A percentile compares a stretch with the other conserved stretches of the same genome.
These are phyloP conservation scores for Porphyrellus cyaneotinctus DNA, from an alignment of 768 basidiomycete species.

Conservation along the genomic window DNA sequence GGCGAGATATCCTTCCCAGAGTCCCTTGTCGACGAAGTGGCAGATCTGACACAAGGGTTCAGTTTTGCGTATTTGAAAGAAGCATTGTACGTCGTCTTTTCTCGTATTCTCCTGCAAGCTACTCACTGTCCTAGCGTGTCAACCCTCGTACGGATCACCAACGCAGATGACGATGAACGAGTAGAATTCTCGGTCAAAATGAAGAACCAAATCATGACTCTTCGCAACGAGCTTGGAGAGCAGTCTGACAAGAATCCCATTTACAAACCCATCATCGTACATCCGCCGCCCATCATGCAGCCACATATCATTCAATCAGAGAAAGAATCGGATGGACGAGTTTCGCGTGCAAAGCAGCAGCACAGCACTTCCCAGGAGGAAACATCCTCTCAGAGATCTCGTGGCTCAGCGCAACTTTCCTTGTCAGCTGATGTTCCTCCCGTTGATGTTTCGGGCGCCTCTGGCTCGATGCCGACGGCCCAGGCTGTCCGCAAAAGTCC, in stretches of 20 bases:
- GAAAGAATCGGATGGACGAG: not conserved
- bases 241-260: conserved; percentile 19
- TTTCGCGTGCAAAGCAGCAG: not conserved
- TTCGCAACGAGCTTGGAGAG: conserved; percentile 63
- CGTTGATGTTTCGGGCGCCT: not conserved
- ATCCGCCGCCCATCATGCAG: too few relatives aligned
- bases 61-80: conserved; percentile 90
- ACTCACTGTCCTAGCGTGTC: conserved; percentile 50
- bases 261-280: not conserved
- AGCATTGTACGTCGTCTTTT: conserved; percentile 60
- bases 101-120: not conserved
- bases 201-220: conserved; percentile 53
- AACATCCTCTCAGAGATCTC: not conserved
- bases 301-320: not conserved
- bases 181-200: conserved; percentile 49
- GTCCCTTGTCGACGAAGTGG: conserved; percentile 54
- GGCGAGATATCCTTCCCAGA: conserved; percentile 65
- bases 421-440: not conserved
- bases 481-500: not conserved
- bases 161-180: conserved; percentile 45
- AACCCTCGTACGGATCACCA: conserved; percentile 61
- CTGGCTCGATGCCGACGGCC: not conserved
- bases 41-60: conserved; percentile 58
- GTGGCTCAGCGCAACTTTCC: not conserved
- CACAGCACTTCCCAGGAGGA: not conserved